These are phyloP conservation scores for Hypholoma fasciculare DNA, from an alignment of 768 basidiomycete genomes.

Conservation along the genomic window DNA sequence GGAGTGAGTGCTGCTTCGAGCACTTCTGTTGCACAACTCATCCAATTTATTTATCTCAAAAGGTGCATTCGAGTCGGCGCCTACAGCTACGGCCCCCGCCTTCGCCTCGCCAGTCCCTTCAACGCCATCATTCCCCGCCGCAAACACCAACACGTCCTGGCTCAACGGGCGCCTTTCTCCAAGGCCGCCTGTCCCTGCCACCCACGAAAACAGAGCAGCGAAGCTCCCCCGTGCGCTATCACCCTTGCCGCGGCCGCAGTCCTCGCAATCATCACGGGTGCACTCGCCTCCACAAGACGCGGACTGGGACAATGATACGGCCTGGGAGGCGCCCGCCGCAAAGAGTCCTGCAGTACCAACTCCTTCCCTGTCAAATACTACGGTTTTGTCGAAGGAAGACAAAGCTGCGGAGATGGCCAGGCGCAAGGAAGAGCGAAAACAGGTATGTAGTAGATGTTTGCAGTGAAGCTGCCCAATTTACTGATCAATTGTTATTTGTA, in stretches of 20 bases:
- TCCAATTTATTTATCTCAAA: conserved; percentile 1
- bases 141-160: neutral
- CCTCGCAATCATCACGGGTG: conserved; percentile 22
- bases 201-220: neutral
- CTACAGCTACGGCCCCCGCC: conserved; percentile 20
- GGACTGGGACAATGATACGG: conserved; percentile 24
- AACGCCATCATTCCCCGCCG: conserved; percentile 1
- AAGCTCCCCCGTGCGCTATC: conserved; percentile 9
- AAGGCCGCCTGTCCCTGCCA: neutral
- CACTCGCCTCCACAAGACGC: conserved; percentile 17
- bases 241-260: conserved; percentile 12
- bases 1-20: conserved; percentile 60
- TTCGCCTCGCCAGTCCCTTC: conserved; percentile 1
- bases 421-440: conserved; percentile 89
- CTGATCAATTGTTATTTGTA: conserved; percentile 21
- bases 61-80: conserved; percentile 81
- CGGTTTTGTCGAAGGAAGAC: conserved; percentile 80
- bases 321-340: conserved; percentile 21
- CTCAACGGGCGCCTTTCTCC: neutral
- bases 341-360: neutral
- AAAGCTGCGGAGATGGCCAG: conserved; percentile 92
- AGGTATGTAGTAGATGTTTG: conserved; percentile 46
- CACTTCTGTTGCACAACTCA: neutral
- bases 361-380: conserved; percentile 28
- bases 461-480: neutral